Conservation (phyloP, 768 basidiomycete species). For the Kwoniella europaea region DNA sequence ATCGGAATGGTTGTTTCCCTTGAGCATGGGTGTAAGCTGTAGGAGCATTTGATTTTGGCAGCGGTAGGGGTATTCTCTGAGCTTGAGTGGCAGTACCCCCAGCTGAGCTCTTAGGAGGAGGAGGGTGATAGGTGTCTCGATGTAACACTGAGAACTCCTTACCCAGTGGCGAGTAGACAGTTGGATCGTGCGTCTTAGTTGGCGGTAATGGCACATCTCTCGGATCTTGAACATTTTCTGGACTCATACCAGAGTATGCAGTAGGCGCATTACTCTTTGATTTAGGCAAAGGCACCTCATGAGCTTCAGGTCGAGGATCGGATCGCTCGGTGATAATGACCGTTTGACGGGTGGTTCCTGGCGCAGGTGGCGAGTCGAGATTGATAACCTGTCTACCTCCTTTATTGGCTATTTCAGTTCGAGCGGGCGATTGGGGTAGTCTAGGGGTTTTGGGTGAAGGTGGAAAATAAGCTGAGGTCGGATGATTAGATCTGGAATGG, state of each 20-base stretch:
- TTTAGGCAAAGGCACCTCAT: constrained; percentile 25
- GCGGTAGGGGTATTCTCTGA: not conserved
- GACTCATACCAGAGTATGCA: constrained; percentile 18
- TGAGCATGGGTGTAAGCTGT: constrained; percentile 1
- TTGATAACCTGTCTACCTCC: constrained; percentile 12
- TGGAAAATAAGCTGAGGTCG: constrained; percentile 18
- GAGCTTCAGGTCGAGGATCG: constrained; percentile 15
- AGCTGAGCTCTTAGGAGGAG: not conserved
- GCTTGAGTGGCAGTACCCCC: not conserved
- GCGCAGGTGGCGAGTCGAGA: constrained; percentile 18
- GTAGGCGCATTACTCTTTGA: constrained; percentile 12
- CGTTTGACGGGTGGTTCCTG: constrained; percentile 31
- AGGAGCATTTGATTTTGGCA: not conserved
- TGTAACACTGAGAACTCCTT: not conserved
- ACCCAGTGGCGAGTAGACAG: not conserved
- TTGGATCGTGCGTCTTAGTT: constrained; percentile 7
- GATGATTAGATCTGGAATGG: constrained; percentile 21
- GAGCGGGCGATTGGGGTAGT: constrained; percentile 2
- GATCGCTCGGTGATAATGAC: constrained; percentile 29
- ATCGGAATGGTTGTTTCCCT: constrained; percentile 10
- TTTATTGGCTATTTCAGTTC: not conserved
- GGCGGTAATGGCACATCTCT: constrained; percentile 19
- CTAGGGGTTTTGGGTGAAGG: not conserved
- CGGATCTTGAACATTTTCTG: constrained; percentile 21
- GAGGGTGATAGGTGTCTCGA: not conserved